A percentile compares a stretch with the other conserved stretches of the same genome.
These are phyloP conservation scores for Lactarius quietus DNA, from an alignment of 768 basidiomycete species.

Conservation along the genomic window DNA sequence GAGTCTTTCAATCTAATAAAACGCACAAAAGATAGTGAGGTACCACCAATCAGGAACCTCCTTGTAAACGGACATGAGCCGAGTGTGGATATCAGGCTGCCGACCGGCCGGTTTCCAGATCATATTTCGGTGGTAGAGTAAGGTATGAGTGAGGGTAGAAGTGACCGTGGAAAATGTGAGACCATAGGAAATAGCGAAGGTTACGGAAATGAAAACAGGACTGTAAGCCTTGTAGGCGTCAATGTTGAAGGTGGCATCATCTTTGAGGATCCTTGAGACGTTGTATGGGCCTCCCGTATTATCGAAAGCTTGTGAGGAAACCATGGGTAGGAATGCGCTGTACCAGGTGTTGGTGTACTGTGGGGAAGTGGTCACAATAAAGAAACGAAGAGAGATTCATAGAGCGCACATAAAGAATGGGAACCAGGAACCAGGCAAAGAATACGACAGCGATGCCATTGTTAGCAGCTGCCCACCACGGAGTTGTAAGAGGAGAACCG, in stretches of 20 bases:
- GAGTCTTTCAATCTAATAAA: too few species aligned
- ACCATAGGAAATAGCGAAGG: slow-evolving; percentile 75
- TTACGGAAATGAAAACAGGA: slow-evolving; percentile 47
- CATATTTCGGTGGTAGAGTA: slow-evolving; percentile 73
- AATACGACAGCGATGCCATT: too few species aligned
- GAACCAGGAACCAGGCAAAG: too few species aligned
- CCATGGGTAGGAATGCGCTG: slow-evolving; percentile 42
- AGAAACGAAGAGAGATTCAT: too few species aligned
- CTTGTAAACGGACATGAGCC: too few species aligned
- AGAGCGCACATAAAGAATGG: too few species aligned
- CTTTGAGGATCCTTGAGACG: slow-evolving; percentile 51
- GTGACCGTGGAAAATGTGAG: slow-evolving; percentile 80
- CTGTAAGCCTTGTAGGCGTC: slow-evolving; percentile 41
- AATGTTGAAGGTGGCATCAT: slow-evolving; percentile 52
- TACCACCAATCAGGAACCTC: too few species aligned
- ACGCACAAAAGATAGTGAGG: too few species aligned
- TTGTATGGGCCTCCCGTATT: slow-evolving; percentile 58
- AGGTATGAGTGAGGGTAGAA: slow-evolving; percentile 65
- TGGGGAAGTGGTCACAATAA: too few species aligned
- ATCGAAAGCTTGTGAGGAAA: slow-evolving; percentile 62
- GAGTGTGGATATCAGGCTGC: not conserved
- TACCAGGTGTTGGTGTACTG: slow-evolving; percentile 52
- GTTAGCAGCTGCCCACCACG: too few species aligned
- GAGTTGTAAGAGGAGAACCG: too few species aligned
- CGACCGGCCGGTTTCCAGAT: slow-evolving; percentile 69